Base-by-base conservation (phyloP, 2,329 filamentous ascomycete species). In the Xylariaceae sp. region DNA sequence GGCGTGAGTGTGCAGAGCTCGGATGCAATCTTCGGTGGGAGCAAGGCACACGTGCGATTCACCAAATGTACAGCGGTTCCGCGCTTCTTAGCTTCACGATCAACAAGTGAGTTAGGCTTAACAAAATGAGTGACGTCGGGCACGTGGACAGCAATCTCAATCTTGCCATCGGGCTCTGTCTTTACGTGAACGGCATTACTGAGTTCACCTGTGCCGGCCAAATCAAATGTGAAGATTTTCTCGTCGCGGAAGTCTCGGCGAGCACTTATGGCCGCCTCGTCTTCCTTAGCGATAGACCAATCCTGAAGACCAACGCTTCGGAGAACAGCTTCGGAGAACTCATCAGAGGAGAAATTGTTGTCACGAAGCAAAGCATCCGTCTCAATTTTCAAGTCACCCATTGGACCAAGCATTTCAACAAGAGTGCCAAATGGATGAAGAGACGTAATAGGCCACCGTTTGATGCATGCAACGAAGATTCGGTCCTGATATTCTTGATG, bases 401-500 rank as follows among this genome's bases (percentile, higher is more conserved):
- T 97, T 71, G 91, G 91, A 58, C 94, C 94, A 48, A 99, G 87
- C 75, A 96, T 91, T 76, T 99, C 94, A 48, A 97, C 92, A 40
- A 99, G 85, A 7, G 94, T 99, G 70, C 94, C 94, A 67, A 99
- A 99, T 26, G 94, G 94, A 76, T 99, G 94, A 50, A 99, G 85
- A n/a, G 94, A 99, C 23, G 94, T 99, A 68, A 99, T 99, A 59
- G 94, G 94, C 94, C 94, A 99, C 69, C 94, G 86, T 83, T 99
- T 99, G 76, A 99, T 99, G 77, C 92, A 97, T 41, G 94, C 94
- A 64, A 99, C 94, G 63, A 99, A 99, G 67, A 99, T 99, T 67
- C 92, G 89, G 75, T 96, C 95, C 52, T 93, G 92, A 67, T 97
- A 99, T 24, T 97, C 91, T 72, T 96, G 91, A 72, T 99, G 94